Conservation (phyloP, 495 filamentous ascomycete species). For the Neurospora sp. region DNA sequence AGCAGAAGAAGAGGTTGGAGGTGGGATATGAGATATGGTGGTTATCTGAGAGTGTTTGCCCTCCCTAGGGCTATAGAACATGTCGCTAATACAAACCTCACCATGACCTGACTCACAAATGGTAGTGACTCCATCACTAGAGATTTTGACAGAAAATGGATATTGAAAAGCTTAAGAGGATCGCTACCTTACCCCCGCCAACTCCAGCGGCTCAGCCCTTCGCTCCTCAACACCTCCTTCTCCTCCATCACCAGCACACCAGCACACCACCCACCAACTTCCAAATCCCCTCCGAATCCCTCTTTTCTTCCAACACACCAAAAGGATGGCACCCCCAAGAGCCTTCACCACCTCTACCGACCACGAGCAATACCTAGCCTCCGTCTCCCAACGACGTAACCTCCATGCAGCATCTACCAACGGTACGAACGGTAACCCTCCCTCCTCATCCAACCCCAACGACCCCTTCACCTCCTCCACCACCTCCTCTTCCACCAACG, state of each 20-base stretch:
- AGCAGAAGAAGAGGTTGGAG: neutral
- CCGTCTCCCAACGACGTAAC: neutral
- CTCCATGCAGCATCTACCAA: neutral
- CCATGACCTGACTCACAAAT: neutral
- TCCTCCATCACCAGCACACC: neutral
- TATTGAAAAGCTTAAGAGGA: too few relatives aligned
- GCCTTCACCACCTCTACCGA: neutral
- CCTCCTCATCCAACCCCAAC: neutral
- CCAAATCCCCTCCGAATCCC: too few relatives aligned
- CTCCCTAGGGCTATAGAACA: neutral
- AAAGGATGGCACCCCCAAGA: neutral
- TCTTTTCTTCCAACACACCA: too few relatives aligned
- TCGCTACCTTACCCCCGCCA: neutral
- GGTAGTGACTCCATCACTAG: neutral
- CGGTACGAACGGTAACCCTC: neutral
- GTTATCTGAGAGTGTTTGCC: neutral
- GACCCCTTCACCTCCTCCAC: neutral
- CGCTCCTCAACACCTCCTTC: neutral
- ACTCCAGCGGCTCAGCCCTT: neutral
- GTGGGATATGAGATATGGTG: neutral
- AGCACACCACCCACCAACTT: too few relatives aligned
- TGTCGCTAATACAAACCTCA: neutral
- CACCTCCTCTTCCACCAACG: neutral
- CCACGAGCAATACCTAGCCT: neutral
- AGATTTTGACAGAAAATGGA: neutral